Evolutionary conservation across 495 filamentous ascomycete species (phyloP), one percentile per base, ranked within the genome.

Genomic region (Platismatia glauca): DNA sequence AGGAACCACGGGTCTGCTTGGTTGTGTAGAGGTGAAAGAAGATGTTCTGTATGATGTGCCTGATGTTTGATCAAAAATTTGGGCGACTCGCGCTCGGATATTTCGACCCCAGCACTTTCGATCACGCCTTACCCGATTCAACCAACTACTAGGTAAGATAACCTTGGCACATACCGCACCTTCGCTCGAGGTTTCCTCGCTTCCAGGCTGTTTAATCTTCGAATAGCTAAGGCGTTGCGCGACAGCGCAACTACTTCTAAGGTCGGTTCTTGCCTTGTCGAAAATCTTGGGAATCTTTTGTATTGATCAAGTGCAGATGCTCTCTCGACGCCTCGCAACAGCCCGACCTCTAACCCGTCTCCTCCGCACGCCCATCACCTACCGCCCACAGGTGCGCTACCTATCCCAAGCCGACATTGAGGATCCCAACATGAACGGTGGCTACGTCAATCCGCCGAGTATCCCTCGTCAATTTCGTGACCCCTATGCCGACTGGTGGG

Each of bases 401-500:
- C 73, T 79, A 56, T 76, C 76, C 37, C 78, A 87, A 68, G 82
- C 76, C 53, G 85, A 87, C 48, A 74, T 82, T 46, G 84, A 90
- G 60, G 91, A 95, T 70, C 90, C 90, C 55, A 75, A 81, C 41
- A 86, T 90, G 89, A 97, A 96, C 72, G 90, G 90, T 71, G 87
- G 87, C 76, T 99, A 96, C 75, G 78, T 89, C 71, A 95, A 96
- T 76, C 94, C 94, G 62, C 87, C 86, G 15, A 78, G 77, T 41
- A 75, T 89, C 70, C 96, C 94, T 78, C 89, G 92, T 66, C 83
- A 87, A 71, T 86, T 88, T 76, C 89, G 95, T 72, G 95, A 97
- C 72, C 95, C 95, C 41, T 83, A 97, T 71, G 93, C 76, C 68
- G 88, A 90, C 72, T 97, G 91, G 90, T 97, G 93, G 93, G 92